Base-by-base conservation (phyloP, 1,284 basidiomycete species). In the Coniophora puteana region DNA sequence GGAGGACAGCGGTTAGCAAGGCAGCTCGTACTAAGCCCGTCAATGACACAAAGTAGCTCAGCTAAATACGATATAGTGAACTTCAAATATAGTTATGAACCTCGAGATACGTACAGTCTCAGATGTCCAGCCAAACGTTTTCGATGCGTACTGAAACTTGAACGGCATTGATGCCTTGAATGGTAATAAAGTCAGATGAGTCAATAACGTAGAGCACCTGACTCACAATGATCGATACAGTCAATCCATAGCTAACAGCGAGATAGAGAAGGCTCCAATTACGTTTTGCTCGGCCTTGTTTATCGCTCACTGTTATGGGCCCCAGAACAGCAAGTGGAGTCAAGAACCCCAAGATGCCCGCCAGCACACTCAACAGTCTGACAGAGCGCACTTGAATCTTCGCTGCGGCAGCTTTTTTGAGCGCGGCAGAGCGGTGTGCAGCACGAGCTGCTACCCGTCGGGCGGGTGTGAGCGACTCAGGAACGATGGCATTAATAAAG, bases 1-100 rank as follows among this genome's bases (percentile, higher is more conserved):
- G 91, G 7, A 92, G 62, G 20, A 89, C 47, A 4, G 80, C 44
- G 2, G 82, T 68, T 44, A 93, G 66, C 45, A 78, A 75, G 2
- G 78, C 14, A 1, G 84, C 82, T 5, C 88, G 72, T 3, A 69
- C 61, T 14, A 69, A 65, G n/a, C 81, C 79, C 12, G 81, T 55
- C 5, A 78, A 48, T 40, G 79, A 86, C 38, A 92, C 61, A 66
- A 76, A 91, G 49, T 91, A 91, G 7, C 88, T 89, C 11, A 88
- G 61, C 84, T 92, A 48, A 12, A 39, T 36, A 12, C 47, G 34
- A 25, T 16, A 5, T 20, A 34, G 29, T 4, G 10, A 34, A 25
- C 14, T n/a, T 18, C n/a, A 16, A 43, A 22, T 13, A 38, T 20
- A 36, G 2, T 32, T 39, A n/a, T 21, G 17, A 39, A 38, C 18